Percentiles rank a stretch among this genome's conserved stretches.
These are phyloP conservation scores for Lasiosphaeris hirsuta DNA, from an alignment of 495 filamentous ascomycete species.

Conservation along the genomic window DNA sequence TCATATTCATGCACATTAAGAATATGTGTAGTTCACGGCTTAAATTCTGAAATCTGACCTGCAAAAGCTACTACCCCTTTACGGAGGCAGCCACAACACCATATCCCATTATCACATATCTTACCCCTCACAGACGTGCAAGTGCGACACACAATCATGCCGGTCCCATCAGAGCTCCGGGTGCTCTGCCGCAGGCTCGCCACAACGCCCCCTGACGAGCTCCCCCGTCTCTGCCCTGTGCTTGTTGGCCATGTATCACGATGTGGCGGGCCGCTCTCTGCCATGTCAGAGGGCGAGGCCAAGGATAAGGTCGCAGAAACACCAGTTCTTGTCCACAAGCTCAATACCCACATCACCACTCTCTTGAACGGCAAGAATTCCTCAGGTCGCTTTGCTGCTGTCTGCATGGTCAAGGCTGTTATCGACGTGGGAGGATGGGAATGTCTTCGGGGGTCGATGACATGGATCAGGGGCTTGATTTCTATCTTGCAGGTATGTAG, in stretches of 20 bases:
- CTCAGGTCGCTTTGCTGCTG: slow-evolving; percentile 71
- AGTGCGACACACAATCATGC: neutral
- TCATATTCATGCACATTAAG: neutral
- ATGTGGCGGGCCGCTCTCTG: slow-evolving; percentile 57
- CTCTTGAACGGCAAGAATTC: slow-evolving; percentile 67
- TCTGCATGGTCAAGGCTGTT: slow-evolving; percentile 73
- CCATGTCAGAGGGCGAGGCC: slow-evolving; percentile 43
- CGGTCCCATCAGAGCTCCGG: slow-evolving; percentile 50
- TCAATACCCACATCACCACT: slow-evolving; percentile 72
- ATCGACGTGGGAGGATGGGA: slow-evolving; percentile 81
- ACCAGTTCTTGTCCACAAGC: slow-evolving; percentile 65
- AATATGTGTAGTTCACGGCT: too few relatives aligned
- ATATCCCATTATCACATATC: too few relatives aligned
- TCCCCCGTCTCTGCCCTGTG: slow-evolving; percentile 59
- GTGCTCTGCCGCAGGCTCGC: slow-evolving; percentile 66
- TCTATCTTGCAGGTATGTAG: slow-evolving; percentile 63
- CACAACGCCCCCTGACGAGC: slow-evolving; percentile 57
- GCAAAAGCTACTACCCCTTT: neutral
- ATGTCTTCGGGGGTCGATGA: slow-evolving; percentile 61
- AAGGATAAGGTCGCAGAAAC: slow-evolving; percentile 58
- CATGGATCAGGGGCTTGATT: slow-evolving; percentile 72
- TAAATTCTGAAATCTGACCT: neutral
- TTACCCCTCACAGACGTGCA: too few relatives aligned
- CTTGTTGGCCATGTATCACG: slow-evolving; percentile 59
- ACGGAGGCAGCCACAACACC: too few relatives aligned